These are phyloP conservation scores for Thozetella sp. DNA, from an alignment of 495 filamentous ascomycete genomes.

Conservation along the genomic window DNA sequence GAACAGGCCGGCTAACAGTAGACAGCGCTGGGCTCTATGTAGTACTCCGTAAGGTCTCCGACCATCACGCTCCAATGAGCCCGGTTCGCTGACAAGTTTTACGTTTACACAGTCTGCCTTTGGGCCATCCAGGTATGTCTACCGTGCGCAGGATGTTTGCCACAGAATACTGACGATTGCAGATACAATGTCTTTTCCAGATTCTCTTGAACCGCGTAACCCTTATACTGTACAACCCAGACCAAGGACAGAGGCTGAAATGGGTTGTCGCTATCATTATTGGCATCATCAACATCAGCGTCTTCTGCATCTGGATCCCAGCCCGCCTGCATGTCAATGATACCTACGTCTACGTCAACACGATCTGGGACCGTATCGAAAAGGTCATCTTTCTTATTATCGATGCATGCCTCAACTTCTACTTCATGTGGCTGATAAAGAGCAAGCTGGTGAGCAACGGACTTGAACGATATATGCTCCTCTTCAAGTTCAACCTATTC, in stretches of 20 bases:
- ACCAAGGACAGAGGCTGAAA: conserved; percentile 26
- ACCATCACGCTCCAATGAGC: not conserved
- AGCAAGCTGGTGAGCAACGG: conserved; percentile 46
- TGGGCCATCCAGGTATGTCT: conserved; percentile 27
- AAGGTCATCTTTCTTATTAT: conserved; percentile 50
- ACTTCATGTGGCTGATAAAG: conserved; percentile 49
- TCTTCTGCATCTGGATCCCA: conserved; percentile 53
- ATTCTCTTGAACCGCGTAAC: conserved; percentile 51
- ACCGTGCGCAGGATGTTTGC: not conserved
- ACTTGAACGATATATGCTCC: conserved; percentile 45
- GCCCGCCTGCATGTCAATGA: conserved; percentile 36
- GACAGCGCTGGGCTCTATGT: not conserved
- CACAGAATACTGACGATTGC: conserved; percentile 2
- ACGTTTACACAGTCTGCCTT: conserved; percentile 11
- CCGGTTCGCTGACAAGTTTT: not conserved
- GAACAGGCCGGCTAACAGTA: conserved; percentile 2
- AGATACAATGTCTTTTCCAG: conserved; percentile 45
- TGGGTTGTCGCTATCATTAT: conserved; percentile 35
- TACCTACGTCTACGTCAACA: conserved; percentile 33
- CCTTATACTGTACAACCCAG: conserved; percentile 37
- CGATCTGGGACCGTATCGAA: conserved; percentile 50
- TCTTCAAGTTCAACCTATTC: conserved; percentile 51
- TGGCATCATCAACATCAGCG: conserved; percentile 45
- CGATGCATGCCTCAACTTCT: conserved; percentile 45
- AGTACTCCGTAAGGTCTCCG: not conserved